Base-by-base conservation (phyloP, 1,284 basidiomycete species). In the Coniophora puteana region DNA sequence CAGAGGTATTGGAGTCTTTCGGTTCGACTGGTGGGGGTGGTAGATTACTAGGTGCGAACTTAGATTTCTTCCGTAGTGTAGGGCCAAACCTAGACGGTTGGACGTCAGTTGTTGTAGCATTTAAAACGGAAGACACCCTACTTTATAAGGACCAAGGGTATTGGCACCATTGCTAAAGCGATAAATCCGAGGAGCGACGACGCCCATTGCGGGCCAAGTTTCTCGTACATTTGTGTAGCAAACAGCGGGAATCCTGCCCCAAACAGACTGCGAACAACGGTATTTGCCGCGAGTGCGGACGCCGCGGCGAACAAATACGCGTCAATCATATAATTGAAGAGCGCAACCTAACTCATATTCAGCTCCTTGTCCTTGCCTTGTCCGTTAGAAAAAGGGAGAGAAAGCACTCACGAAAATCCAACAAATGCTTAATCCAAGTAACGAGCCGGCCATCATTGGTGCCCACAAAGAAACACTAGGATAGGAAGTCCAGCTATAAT, bases 181-280 rank as follows among this genome's bases (percentile, higher is more conserved):
- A 79, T 48, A 45, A 69, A 71, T 1, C 74, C 78, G 3, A 81
- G 53, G 8, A 81, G 48, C 7, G 76, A 68, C 10, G 76, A 76
- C 21, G 79, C 79, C 79, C 76, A 80, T 43, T 63, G 59, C 2
- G 76, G 63, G 35, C 69, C 68, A 11, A 81, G 59, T 17, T 55
- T 60, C 3, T 56, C 52, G 47, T 72, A 82, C 76, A 82, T 76
- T 45, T 76, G 68, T 16, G 61, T 59, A 1, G 72, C 71, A 50
- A 81, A 79, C 32, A 83, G 64, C 24, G 79, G 80, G 52, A 83
- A 82, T 3, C 55, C 69, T 12, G 78, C 77, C 20, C 80, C 80
- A 43, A 76, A 76, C 11, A 72, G 46, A 45, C 71, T 77, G 16
- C 80, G 71, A 10, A 72, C 57, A 24, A 83, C 71, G 1, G 75